Base-by-base conservation (phyloP, 108 stramenopile genomes). In the Nitzschia inconspicua region DNA sequence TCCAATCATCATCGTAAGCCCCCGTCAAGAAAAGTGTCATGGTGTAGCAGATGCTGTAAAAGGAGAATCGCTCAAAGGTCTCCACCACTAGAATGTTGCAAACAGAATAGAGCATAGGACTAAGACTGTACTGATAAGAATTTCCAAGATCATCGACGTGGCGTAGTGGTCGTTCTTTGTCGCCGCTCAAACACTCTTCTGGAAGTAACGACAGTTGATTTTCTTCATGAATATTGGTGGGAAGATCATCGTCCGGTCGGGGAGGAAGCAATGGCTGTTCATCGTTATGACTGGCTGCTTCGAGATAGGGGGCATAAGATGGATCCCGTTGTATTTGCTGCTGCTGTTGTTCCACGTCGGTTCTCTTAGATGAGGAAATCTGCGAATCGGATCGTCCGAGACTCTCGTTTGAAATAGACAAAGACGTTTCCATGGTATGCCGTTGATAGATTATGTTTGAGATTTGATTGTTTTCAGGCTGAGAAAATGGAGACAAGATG, bases 1-100 rank as follows among this genome's bases (percentile, higher is more conserved):
- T 86, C 85, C 85, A 86, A 18, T 78, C 71, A 7, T 70, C 68
- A 53, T 86, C 67, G 77, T 86, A 86, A 19, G 68, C 78, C 20
- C 88, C 88, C 2, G 88, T 89, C 36, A 89, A 61, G 55, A 70
- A 89, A 0, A 80, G 55, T 2, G 84, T 84, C 24, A 79, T 74
- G 1, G 88, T 89, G 44, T 84, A 85, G 55, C 79, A 81, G 13
- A 85, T 76, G 25, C 88, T 84, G 56, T 85, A 89, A 41, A 82
- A 89, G 25, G 66, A 65, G 49, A 89, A 84, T 52, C 88, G 63
- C 49, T 89, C 88, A 20, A 89, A 60, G 55, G 80, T 58, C 54
- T 89, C 88, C 13, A 89, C 72, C 13, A 85, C 14, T 25, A 89
- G 54, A 46, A 89, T 85, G 29, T 78, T 68, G 7, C 72, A 30